Base-by-base conservation (phyloP, 805 yeast genomes). In the Saccharomycopsis capsularis region DNA sequence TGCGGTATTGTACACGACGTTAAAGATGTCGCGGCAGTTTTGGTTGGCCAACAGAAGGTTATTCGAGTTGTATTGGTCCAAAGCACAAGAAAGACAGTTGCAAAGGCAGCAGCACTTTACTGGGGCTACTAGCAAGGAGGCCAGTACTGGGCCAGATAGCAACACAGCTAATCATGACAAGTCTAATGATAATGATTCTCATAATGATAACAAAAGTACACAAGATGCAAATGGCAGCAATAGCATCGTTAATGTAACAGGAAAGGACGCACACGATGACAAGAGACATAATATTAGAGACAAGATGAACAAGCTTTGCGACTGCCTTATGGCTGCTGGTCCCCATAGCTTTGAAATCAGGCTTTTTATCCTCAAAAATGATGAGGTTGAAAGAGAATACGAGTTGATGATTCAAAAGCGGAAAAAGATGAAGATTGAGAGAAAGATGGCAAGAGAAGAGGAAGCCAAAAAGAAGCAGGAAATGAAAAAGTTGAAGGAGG, bases 241-340 rank as follows among this genome's bases (percentile, higher is more conserved):
- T 9, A n/a, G n/a, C n/a, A n/a, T n/a, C n/a, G n/a, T n/a, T n/a
- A n/a, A n/a, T n/a, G n/a, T n/a, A n/a, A n/a, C n/a, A n/a, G n/a
- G n/a, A n/a, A n/a, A n/a, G n/a, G 30, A 30, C 21, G n/a, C 6
- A 15, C 40, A 43, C 15, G 24, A 37, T 24, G 35, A 43, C 9
- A 35, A 64, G 66, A 38, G 74, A 67, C 65, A 61, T n/a, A 78
- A 76, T 60, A 82, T 85, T 3, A 69, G 95, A 57, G 97, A 91
- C 55, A 81, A 81, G 48, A 89, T 90, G 96, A 82, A 88, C 52
- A 89, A 88, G 61, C 68, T 93, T 49, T 79, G 91, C 56, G 96
- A 90, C 56, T 79, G 90, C 52, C 66, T 69, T 1, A 65, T 89
- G 66, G 69, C 71, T 9, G 71, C 84, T 21, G 98, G 97, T 0